Evolutionary conservation across 2,329 filamentous ascomycete genomes (phyloP), one percentile per base, ranked within the genome.

Genomic region (Zasmidium cellare): DNA sequence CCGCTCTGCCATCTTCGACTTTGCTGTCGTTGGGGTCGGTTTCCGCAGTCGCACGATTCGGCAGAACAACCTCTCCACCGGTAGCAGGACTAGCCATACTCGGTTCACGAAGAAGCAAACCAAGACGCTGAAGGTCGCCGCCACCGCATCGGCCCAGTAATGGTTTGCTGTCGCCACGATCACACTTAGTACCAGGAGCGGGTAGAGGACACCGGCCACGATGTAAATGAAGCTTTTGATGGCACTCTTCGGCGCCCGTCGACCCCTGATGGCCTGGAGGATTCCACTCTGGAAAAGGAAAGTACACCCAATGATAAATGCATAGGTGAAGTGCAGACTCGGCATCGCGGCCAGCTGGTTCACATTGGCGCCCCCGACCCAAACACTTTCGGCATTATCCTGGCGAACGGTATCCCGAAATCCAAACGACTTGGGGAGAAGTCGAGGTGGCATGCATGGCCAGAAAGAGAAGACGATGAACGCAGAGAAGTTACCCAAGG

Each of bases 101-200:
- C 76, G 74, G 67, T 84, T 84, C 61, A 74, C 75, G 3, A 75
- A 48, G 62, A 82, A 83, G 2, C 77, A 76, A 12, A 82, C 49
- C 3, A 75, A 70, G 2, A 81, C 80, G 19, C 79, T 80, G 57
- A 76, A 71, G 1, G 77, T 77, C 12, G 81, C 81, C 5, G 81
- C 76, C 16, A 79, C 66, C 0, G 82, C 82, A 65, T 84, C 82
- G 57, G 84, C 74, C 73, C 78, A 83, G 70, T 84, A 88, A 67
- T 84, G 84, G 65, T 87, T 87, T 31, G 84, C 84, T 0, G 84
- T 87, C 16, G 84, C 80, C 24, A 87, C 80, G 58, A 87, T 87
- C 24, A 81, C 78, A 5, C 74, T 69, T 9, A 74, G 74, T 57
- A 79, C 78, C 23, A 81, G 72, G 0, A 74, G 69, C 3, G 74